phyloP scores from a whole-genome alignment of 257 asterid species.

The Solanum virginianum region DNA sequence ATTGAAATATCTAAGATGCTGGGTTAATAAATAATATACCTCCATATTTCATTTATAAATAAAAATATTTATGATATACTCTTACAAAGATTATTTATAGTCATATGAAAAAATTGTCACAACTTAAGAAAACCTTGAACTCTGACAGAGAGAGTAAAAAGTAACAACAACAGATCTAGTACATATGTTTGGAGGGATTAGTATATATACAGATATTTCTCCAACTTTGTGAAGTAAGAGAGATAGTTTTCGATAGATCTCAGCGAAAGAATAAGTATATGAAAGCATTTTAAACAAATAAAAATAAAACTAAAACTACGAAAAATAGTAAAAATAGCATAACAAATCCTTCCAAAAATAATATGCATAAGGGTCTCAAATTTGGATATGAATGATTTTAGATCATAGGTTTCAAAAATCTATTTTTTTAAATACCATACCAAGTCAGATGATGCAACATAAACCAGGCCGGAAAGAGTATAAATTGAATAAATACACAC shows the following conservation, averaged over 20 bases:
- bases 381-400: too few relatives aligned
- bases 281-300: neutral
- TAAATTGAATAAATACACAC: too few relatives aligned
- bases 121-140: neutral
- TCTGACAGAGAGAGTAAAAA: neutral
- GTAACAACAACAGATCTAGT: neutral
- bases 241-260: neutral
- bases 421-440: too few relatives aligned
- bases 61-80: neutral
- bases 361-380: too few relatives aligned
- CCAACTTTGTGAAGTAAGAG: neutral
- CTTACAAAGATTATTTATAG: neutral
- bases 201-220: neutral
- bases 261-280: fast-evolving
- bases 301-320: neutral
- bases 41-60: neutral
- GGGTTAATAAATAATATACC: neutral
- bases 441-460: too few relatives aligned
- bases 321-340: neutral
- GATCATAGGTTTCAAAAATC: too few relatives aligned
- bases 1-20: neutral
- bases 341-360: neutral
- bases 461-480: too few relatives aligned
- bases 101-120: neutral
- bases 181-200: neutral